A percentile compares a stretch with the other conserved stretches of the same genome.
phyloP scores from a whole-genome alignment of 768 basidiomycete species.

The Psilocybe cubensis region DNA sequence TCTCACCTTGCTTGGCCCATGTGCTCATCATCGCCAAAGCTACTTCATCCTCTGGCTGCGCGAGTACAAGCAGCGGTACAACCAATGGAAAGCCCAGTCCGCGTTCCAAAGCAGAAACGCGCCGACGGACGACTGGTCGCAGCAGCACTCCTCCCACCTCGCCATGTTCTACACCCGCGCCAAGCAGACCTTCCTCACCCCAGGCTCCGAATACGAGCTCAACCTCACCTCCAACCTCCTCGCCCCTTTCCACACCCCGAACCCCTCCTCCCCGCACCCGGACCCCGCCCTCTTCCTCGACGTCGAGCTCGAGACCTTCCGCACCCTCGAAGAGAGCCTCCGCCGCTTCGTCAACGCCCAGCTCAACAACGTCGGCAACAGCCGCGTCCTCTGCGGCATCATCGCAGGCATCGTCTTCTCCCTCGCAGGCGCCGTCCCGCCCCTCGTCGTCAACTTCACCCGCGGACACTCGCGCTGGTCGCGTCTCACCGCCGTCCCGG shows the following conservation, averaged over 20 bases:
- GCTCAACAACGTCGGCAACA: constrained; percentile 72
- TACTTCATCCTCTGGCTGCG: constrained; percentile 85
- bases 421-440: constrained; percentile 50
- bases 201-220: constrained; percentile 72
- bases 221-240: constrained; percentile 69
- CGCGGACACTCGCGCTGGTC: constrained; percentile 54
- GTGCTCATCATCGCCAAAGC: constrained; percentile 34
- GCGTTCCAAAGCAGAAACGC: constrained; percentile 35
- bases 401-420: constrained; percentile 58
- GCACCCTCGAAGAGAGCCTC: constrained; percentile 66
- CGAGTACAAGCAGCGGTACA: constrained; percentile 62
- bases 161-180: constrained; percentile 80
- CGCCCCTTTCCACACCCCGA: constrained; percentile 54
- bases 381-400: constrained; percentile 71
- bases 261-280: constrained; percentile 53
- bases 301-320: constrained; percentile 58
- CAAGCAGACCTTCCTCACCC: constrained; percentile 81
- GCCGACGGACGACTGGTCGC: constrained; percentile 36
- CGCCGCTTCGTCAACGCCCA: constrained; percentile 70
- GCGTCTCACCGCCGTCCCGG: constrained; percentile 63
- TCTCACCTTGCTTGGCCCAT: constrained; percentile 2
- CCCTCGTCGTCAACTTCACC: constrained; percentile 51
- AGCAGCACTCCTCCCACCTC: constrained; percentile 54
- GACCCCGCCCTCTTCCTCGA: constrained; percentile 67
- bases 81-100: constrained; percentile 44